phyloP scores from a whole-genome alignment of 1,284 basidiomycete species.

The Ceratobasidium theobromae region DNA sequence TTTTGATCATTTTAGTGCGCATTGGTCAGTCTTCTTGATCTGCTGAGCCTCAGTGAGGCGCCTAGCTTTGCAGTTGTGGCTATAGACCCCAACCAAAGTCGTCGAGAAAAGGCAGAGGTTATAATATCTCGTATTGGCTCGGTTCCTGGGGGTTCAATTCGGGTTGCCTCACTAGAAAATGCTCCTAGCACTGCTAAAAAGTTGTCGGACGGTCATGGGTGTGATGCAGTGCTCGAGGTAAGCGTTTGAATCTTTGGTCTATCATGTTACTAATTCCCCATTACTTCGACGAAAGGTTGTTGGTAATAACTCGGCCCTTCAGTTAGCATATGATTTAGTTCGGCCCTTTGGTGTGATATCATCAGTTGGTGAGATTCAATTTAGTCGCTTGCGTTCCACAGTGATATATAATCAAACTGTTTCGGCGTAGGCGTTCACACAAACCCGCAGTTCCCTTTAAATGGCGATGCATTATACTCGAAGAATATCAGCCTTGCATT shows the following conservation, averaged over 20 bases:
- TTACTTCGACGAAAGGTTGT: slow-evolving; percentile 61
- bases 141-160: slow-evolving; percentile 31
- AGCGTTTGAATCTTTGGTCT: slow-evolving; percentile 21
- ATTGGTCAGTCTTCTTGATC: slow-evolving; percentile 63
- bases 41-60: slow-evolving; percentile 48
- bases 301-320: slow-evolving; percentile 69
- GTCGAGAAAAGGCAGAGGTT: slow-evolving; percentile 41
- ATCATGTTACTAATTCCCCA: neutral
- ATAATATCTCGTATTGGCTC: slow-evolving; percentile 11
- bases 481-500: slow-evolving; percentile 83
- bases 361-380: slow-evolving; percentile 61
- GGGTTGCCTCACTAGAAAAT: slow-evolving; percentile 54
- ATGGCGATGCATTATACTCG: slow-evolving; percentile 62
- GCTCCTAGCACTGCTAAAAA: slow-evolving; percentile 52
- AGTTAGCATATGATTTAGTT: slow-evolving; percentile 73
- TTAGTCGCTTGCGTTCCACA: too few relatives aligned
- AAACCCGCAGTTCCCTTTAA: slow-evolving; percentile 41
- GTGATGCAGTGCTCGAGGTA: slow-evolving; percentile 68
- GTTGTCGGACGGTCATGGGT: slow-evolving; percentile 60
- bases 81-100: slow-evolving; percentile 58
- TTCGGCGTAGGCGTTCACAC: slow-evolving; percentile 40
- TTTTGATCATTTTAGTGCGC: slow-evolving; percentile 52
- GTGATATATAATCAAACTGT: too few relatives aligned
- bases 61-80: slow-evolving; percentile 59
- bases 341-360: slow-evolving; percentile 78